phyloP scores from a whole-genome alignment of 2,329 filamentous ascomycete species.

The Laburnicola sp. region DNA sequence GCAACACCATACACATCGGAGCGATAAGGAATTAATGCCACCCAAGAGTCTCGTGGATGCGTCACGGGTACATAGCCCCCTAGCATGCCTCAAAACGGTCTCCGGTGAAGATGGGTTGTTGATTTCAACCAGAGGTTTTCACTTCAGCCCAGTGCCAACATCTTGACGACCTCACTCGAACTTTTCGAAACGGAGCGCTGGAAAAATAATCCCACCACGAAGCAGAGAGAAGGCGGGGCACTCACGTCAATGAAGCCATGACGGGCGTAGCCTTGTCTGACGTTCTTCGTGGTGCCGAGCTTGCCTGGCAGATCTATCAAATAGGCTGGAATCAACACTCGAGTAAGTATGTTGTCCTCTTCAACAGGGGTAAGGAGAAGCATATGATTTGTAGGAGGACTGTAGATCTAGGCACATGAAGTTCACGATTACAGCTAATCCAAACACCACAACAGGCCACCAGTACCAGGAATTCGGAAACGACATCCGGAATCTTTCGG shows the following conservation, averaged over 20 bases:
- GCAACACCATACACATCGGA: no score
- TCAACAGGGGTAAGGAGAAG: neutral
- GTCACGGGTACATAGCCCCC: no score
- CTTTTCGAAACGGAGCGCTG: neutral
- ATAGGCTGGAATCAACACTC: neutral
- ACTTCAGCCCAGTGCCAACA: no score
- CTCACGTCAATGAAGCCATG: neutral
- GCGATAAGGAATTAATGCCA: no score
- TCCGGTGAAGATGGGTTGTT: no score
- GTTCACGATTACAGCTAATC: neutral
- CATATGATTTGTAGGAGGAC: neutral
- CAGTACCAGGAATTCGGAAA: neutral
- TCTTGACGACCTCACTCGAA: no score
- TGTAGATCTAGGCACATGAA: neutral
- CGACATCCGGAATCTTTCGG: neutral
- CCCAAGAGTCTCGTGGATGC: no score
- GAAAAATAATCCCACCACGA: neutral
- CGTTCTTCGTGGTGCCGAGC: neutral
- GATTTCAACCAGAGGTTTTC: no score
- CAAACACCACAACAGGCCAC: neutral
- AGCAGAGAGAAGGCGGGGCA: neutral
- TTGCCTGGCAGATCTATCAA: neutral
- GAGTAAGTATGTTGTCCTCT: neutral
- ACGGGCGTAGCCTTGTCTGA: neutral
- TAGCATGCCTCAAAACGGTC: no score